phyloP scores from a whole-genome alignment of 2,329 filamentous ascomycete genomes.

The Parascedosporium putredinis region DNA sequence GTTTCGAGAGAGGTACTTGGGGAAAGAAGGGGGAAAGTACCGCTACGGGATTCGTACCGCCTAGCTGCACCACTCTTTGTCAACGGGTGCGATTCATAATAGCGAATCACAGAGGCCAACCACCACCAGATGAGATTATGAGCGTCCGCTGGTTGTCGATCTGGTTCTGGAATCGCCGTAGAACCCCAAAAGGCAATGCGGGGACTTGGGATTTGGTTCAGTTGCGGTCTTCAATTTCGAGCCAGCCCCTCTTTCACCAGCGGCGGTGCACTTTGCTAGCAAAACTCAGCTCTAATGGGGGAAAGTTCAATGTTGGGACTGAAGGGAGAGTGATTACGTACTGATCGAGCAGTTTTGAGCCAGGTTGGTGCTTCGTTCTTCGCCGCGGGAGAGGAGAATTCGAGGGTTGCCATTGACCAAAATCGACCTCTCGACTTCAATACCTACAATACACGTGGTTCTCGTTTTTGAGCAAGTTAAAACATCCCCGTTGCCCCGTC shows the following conservation, averaged over 20 bases:
- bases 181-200: neutral
- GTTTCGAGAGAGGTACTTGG: too few species aligned
- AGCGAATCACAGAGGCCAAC: neutral
- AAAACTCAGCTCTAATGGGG: too few species aligned
- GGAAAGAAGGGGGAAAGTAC: neutral
- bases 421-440: too few species aligned
- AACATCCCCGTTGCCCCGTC: too few species aligned
- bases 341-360: too few species aligned
- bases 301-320: too few species aligned
- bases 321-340: too few species aligned
- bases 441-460: too few species aligned
- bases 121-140: slow-evolving; percentile 2
- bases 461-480: too few species aligned
- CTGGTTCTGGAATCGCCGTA: slow-evolving; percentile 7
- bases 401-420: too few species aligned
- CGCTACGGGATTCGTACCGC: neutral
- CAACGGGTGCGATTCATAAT: neutral
- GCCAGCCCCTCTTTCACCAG: neutral
- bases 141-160: neutral
- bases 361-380: too few species aligned
- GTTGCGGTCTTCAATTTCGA: neutral
- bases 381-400: too few species aligned
- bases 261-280: neutral
- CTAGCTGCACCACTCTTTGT: neutral
- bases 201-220: neutral